Base-by-base conservation (phyloP, 176 grass and related monocot species). In the Leersia perrieri region DNA sequence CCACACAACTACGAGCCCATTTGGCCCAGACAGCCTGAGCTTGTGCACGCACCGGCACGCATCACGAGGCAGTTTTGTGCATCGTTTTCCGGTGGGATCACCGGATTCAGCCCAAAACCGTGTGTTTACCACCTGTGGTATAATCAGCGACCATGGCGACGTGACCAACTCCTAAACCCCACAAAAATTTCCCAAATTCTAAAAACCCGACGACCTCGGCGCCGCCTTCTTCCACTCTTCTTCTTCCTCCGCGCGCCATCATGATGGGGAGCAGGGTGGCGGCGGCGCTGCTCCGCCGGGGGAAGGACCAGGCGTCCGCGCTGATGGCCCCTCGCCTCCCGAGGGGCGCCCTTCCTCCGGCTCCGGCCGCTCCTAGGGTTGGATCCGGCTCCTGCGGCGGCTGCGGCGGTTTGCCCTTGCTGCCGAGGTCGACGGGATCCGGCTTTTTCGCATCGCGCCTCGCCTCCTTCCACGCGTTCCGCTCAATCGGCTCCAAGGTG, bases 201-300 rank as follows among this genome's bases (percentile, higher is more conserved):
- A 31, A 64, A 86, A 74, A 72, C 34, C 74, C 73, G 73, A 51
- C 53, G 53, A 51, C 64, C 83, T 61, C 25, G 11, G 33, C 40
- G 15, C 15, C 5, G n/a, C 41, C 49, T 53, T 22, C 47, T 49
- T 47, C 44, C 14, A n/a, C n/a, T n/a, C n/a, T n/a, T 47, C 80
- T 25, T 49, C 75, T 63, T 84, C 87, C 35, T 40, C 80, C 45
- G 74, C 31, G 30, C 41, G 76, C 33, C 70, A 81, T 75, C 70
- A 81, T 75, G 73, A 86, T 89, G 83, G 78, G 83, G 38, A 86
- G 78, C 78, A 89, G 78, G 66, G 78, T 77, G 45, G 83, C 78
- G 29, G 92, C 79, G 75, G 79, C 88, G 70, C 90, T 98, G 31
- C 78, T 98, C 30, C 92, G 95, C 45, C 83, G 92, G 74, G 77